Conservation (phyloP, 129 eudicot species). For the Heracleum sosnowskyi region DNA sequence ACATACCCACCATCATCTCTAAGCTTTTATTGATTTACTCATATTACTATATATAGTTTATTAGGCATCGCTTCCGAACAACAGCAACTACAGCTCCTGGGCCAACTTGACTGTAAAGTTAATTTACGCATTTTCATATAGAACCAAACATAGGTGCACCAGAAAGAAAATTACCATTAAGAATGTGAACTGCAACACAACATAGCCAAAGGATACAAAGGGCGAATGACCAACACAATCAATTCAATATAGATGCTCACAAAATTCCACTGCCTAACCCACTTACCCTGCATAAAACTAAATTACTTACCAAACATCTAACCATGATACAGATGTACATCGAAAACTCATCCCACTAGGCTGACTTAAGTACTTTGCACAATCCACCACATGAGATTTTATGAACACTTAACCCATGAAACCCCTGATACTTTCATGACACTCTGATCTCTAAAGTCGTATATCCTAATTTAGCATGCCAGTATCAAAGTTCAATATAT, state of each 20-base stretch:
- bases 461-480: not conserved
- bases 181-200: not conserved
- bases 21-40: not conserved
- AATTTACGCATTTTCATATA: not conserved
- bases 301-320: too few relatives aligned
- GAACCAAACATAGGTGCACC: not conserved
- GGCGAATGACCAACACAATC: not conserved
- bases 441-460: constrained; percentile 13
- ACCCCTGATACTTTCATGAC: not conserved
- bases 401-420: not conserved
- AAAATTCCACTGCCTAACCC: not conserved
- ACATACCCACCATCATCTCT: not conserved
- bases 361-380: not conserved
- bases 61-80: not conserved
- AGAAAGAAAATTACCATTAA: not conserved
- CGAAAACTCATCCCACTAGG: not conserved
- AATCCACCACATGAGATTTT: not conserved
- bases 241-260: not conserved
- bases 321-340: not conserved
- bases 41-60: not conserved
- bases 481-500: constrained; percentile 26
- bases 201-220: not conserved
- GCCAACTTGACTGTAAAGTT: not conserved
- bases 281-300: not conserved
- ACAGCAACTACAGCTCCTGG: not conserved